Base-by-base conservation (phyloP, 2,329 filamentous ascomycete species). In the Tetracladium maxilliforme region DNA sequence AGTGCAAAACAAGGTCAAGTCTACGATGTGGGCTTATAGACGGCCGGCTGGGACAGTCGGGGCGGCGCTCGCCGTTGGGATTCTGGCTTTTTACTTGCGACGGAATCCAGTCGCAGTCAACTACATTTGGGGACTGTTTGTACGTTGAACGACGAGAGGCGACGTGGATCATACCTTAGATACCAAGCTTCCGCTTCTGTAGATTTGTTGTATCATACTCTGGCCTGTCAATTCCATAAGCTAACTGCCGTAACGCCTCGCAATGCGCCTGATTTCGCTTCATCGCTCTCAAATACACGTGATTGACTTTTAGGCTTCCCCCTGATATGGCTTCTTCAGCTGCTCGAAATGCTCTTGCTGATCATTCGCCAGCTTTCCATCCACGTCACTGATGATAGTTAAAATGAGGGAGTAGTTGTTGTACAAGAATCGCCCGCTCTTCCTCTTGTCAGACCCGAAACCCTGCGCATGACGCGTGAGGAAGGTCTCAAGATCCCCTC, bases 351-450 rank as follows among this genome's bases (percentile, higher is more conserved):
- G 69, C 37, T 60, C 61, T 50, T 75, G 74, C 47, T 87, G 73
- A 42, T 93, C 84, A 14, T 58, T 54, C 2, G 78, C 70, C 41
- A 87, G 47, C 47, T 80, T 81, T 4, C 82, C 82, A 8, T 64
- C 61, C 5, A 70, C 64, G 40, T 87, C 78, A 42, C 78, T 71
- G 35, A 98, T 79, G 33, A 98, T 94, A 8, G 90, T 94, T 40
- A 83, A 61, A n/a, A 98, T 69, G 34, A 98, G 60, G 27, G 82
- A 92, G 50, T 92, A 95, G 48, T 98, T 98, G 47, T 95, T 98
- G 45, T 80, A 90, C 41, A 98, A 50, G 44, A 95, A 95, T 22
- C 90, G 63, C 37, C 87, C 78, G 36, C 77, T 64, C 54, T 92
- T 92, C 44, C 82, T 70, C 34, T 69, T 64, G 41, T 93, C 87